Evolutionary conservation across 163 green algal genomes (phyloP).

Genomic region (Coccomyxa subellipsoidea): DNA sequence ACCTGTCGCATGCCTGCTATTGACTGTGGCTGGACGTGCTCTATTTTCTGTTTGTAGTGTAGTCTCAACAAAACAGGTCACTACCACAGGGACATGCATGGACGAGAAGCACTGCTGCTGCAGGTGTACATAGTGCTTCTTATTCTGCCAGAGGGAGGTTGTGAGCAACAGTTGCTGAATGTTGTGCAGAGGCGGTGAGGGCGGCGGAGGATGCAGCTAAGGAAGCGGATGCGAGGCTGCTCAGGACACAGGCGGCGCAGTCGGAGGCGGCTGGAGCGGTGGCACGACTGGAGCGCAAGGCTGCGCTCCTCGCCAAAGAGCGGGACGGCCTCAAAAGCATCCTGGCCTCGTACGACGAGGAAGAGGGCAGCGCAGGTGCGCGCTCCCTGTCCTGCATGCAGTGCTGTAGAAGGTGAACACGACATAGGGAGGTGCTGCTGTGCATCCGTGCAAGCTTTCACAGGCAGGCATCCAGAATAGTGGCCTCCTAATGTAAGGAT

Average conservation of each 20-base stretch:
- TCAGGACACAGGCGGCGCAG: neutral
- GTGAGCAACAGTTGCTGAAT: too few species aligned
- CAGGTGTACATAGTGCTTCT: too few species aligned
- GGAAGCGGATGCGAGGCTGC: neutral
- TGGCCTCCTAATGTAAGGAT: neutral
- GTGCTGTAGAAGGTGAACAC: neutral
- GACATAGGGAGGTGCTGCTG: neutral
- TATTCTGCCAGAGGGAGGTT: too few species aligned
- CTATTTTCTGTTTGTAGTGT: neutral
- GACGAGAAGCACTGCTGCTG: neutral
- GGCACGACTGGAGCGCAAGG: slow-evolving; percentile 31
- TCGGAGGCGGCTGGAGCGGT: neutral
- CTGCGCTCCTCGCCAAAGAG: slow-evolving; percentile 47
- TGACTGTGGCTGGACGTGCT: neutral
- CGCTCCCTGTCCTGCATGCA: neutral
- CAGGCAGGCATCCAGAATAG: neutral
- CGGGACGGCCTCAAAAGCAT: slow-evolving; percentile 52
- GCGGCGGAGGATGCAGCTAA: neutral
- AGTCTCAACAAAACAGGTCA: neutral
- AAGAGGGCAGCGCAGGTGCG: slow-evolving; percentile 23
- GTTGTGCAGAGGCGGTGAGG: slow-evolving; percentile 1
- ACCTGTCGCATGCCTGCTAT: neutral
- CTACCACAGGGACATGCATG: neutral
- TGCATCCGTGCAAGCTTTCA: neutral
- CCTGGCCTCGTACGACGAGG: slow-evolving; percentile 53